phyloP scores from a whole-genome alignment of 1,139 yeast species.

The Candida dubliniensis region DNA sequence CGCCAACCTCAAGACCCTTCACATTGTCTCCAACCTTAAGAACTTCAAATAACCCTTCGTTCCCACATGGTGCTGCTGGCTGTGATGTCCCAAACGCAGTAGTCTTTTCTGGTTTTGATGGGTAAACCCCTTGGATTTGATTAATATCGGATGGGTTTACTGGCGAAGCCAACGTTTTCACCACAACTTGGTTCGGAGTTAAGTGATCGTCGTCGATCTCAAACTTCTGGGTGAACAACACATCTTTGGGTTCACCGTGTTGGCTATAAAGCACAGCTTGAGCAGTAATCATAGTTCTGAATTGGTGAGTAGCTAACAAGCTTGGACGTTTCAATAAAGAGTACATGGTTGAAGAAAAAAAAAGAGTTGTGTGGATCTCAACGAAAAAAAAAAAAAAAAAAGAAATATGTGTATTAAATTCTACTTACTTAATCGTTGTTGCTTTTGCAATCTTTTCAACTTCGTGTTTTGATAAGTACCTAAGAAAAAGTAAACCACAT shows the following conservation, averaged over 20 bases:
- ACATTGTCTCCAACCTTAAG: constrained; percentile 64
- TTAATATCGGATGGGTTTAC: constrained; percentile 52
- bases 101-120: constrained; percentile 36
- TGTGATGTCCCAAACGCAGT: constrained; percentile 32
- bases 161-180: constrained; percentile 79
- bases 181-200: constrained; percentile 47
- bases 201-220: constrained; percentile 48
- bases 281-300: constrained; percentile 49
- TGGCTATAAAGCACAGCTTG: constrained; percentile 57
- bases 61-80: constrained; percentile 42
- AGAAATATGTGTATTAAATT: background rate
- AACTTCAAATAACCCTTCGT: constrained; percentile 90
- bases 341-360: constrained; percentile 7
- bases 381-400: background rate
- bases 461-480: constrained; percentile 78
- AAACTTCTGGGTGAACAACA: constrained; percentile 52
- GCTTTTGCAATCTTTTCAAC: constrained; percentile 48
- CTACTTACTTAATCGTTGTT: constrained; percentile 10
- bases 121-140: constrained; percentile 44
- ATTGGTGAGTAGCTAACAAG: constrained; percentile 12
- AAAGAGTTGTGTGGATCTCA: background rate
- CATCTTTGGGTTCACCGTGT: constrained; percentile 63
- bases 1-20: constrained; percentile 60
- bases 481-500: constrained; percentile 66
- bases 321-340: constrained; percentile 8